Evolutionary conservation across 108 stramenopile species (phyloP).

Genomic region (Skeletonema marinoi): DNA sequence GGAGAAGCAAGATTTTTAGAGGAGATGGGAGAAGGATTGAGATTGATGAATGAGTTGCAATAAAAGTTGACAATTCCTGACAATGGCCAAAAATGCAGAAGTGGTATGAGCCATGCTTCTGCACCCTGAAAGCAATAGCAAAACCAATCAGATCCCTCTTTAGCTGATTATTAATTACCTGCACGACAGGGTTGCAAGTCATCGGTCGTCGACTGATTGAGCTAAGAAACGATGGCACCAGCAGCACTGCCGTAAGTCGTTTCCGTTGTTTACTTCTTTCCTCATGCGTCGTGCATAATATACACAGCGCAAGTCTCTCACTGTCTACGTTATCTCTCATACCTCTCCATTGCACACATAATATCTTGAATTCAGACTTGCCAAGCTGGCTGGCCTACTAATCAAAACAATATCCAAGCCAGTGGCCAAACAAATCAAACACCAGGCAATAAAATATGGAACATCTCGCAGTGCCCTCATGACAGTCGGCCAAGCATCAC

Average conservation of each 20-base stretch:
- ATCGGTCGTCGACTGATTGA: background rate
- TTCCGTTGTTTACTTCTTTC: background rate
- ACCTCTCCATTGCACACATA: background rate
- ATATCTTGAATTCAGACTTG: conserved; percentile 16
- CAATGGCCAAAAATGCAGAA: no score
- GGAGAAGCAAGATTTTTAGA: no score
- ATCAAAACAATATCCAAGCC: conserved; percentile 74
- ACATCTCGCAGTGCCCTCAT: conserved; percentile 61
- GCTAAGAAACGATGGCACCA: background rate
- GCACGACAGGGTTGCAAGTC: background rate
- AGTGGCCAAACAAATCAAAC: conserved; percentile 77
- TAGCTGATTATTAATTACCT: no score
- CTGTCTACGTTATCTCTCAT: background rate
- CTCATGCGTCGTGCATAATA: no score
- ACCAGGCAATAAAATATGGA: conserved; percentile 53
- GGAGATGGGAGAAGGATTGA: no score
- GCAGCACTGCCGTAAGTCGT: conserved; percentile 1
- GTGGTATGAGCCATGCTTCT: no score
- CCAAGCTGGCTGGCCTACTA: conserved; percentile 45
- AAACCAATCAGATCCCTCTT: no score
- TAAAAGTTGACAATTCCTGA: no score
- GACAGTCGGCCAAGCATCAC: conserved; percentile 75
- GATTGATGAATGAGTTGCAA: no score
- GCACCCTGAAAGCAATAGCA: no score
- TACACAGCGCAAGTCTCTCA: background rate